These are phyloP conservation scores for Priceomyces castillae DNA, from an alignment of 805 yeast genomes.

Conservation along the genomic window DNA sequence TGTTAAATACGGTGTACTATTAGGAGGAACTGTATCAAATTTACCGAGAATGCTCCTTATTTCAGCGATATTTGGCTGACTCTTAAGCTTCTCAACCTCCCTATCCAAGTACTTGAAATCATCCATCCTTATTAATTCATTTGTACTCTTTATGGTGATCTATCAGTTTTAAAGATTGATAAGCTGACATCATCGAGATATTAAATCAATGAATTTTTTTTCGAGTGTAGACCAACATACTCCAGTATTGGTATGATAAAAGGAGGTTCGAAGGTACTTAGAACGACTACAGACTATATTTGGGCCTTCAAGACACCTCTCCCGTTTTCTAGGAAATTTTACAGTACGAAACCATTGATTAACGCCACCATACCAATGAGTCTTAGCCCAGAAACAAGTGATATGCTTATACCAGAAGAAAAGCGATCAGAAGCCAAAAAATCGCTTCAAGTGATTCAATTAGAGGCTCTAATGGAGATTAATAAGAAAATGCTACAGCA, in stretches of 20 bases:
- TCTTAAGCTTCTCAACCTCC: constrained; percentile 5
- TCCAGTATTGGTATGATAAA: background rate
- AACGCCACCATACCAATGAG: background rate
- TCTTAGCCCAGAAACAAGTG: background rate
- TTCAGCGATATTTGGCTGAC: constrained; percentile 9
- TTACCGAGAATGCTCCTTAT: constrained; percentile 6
- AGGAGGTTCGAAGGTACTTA: background rate
- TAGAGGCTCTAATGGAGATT: background rate
- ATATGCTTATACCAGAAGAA: background rate
- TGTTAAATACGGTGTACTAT: constrained; percentile 1
- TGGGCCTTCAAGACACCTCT: background rate
- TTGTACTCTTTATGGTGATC: background rate
- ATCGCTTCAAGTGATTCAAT: background rate
- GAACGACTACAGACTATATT: background rate
- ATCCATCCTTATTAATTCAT: background rate
- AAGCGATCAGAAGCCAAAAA: background rate
- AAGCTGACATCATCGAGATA: background rate
- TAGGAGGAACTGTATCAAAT: constrained; percentile 6
- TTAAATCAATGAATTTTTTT: background rate
- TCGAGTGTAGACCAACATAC: background rate
- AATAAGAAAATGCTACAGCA: constrained; percentile 12
- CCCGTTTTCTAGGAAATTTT: too few relatives aligned
- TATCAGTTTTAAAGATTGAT: background rate
- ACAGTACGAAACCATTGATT: too few relatives aligned
- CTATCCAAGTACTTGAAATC: constrained; percentile 1